Percentiles rank a stretch among this genome's conserved stretches.
Evolutionary conservation across 2,329 filamentous ascomycete species (phyloP).

Genomic region (Rhynchosporium agropyri): DNA sequence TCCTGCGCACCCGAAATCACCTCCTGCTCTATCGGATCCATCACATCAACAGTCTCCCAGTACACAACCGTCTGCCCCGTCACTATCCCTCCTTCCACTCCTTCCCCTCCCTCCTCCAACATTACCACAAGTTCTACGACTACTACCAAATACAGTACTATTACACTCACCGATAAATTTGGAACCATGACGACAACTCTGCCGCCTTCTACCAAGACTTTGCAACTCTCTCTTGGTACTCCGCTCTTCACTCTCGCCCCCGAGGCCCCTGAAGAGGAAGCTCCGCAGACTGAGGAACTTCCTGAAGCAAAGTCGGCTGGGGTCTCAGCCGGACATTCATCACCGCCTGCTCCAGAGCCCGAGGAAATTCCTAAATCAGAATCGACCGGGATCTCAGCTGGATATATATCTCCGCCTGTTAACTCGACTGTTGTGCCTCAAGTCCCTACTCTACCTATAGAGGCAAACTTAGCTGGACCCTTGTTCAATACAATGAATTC

Average conservation of each 20-base stretch:
- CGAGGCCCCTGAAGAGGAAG: not conserved
- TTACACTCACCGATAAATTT: not conserved
- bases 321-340: not conserved
- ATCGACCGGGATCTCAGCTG: too few species aligned
- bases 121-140: not conserved
- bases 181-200: constrained; percentile 2
- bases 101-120: not conserved
- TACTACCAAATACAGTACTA: not conserved
- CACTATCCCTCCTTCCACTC: not conserved
- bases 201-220: not conserved
- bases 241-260: constrained; percentile 3
- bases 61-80: constrained; percentile 4
- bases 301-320: not conserved
- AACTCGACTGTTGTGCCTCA: not conserved
- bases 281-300: not conserved
- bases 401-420: not conserved
- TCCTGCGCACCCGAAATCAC: not conserved
- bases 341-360: not conserved
- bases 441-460: not conserved
- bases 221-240: not conserved
- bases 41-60: not conserved
- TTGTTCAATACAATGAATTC: too few species aligned
- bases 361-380: not conserved
- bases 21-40: not conserved
- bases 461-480: not conserved